Conservation (phyloP, 2,329 filamentous ascomycete species). For the Penicillium fuscoglaucum region DNA sequence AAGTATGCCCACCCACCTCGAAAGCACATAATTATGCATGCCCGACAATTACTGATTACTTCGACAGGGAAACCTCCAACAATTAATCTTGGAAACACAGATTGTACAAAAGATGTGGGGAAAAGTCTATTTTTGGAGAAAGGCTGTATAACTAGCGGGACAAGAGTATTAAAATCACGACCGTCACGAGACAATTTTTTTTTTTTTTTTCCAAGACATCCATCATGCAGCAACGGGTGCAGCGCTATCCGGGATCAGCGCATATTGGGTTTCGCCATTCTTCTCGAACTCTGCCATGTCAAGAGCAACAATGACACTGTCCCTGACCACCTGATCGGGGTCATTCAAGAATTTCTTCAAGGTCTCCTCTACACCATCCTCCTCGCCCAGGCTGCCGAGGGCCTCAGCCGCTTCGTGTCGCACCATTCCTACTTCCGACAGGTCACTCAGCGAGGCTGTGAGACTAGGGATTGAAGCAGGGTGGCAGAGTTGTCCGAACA, state of each 20-base stretch:
- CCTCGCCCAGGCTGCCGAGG: slow-evolving; percentile 87
- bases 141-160: slow-evolving; percentile 30
- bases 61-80: slow-evolving; percentile 37
- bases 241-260: slow-evolving; percentile 70
- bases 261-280: slow-evolving; percentile 85
- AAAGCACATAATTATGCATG: not conserved
- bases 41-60: slow-evolving; percentile 21
- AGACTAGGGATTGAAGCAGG: slow-evolving; percentile 95
- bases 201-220: slow-evolving; percentile 4
- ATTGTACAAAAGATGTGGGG: slow-evolving; percentile 18
- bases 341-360: slow-evolving; percentile 83
- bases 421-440: slow-evolving; percentile 89
- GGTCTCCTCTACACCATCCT: slow-evolving; percentile 86
- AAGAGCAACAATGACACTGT: slow-evolving; percentile 90
- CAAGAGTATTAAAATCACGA: slow-evolving; percentile 31
- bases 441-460: slow-evolving; percentile 72
- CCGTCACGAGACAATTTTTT: slow-evolving; percentile 27
- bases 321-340: slow-evolving; percentile 86
- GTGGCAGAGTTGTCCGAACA: slow-evolving; percentile 94
- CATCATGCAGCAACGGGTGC: slow-evolving; percentile 33
- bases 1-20: slow-evolving; percentile 59
- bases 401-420: slow-evolving; percentile 97
- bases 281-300: slow-evolving; percentile 99
- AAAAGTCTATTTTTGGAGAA: slow-evolving; percentile 22
- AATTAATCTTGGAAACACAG: slow-evolving; percentile 29